Evolutionary conservation across 495 filamentous ascomycete genomes (phyloP).

Genomic region (Paragyromitra xinjiangensis): DNA sequence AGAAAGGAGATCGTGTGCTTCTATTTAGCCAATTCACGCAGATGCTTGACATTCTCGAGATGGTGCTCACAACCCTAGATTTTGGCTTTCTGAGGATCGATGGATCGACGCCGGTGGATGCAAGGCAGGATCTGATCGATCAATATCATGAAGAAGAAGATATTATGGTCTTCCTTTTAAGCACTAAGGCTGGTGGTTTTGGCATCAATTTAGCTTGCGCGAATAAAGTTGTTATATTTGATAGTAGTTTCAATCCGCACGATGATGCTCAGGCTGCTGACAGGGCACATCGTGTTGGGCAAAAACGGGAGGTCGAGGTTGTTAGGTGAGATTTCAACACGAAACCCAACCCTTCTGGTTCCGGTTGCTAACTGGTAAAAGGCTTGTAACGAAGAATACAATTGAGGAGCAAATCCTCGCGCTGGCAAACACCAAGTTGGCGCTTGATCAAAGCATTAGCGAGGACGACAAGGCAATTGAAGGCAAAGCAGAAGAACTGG

Average conservation of each 20-base stretch:
- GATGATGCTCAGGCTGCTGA: conserved; percentile 97
- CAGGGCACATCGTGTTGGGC: conserved; percentile 92
- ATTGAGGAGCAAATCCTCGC: conserved; percentile 93
- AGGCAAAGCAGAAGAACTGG: conserved; percentile 67
- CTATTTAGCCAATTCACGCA: conserved; percentile 93
- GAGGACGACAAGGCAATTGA: conserved; percentile 62
- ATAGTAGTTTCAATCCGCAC: conserved; percentile 94
- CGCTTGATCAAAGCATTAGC: conserved; percentile 85
- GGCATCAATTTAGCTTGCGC: conserved; percentile 94
- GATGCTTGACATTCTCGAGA: conserved; percentile 87
- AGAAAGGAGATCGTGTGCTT: conserved; percentile 84
- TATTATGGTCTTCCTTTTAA: conserved; percentile 91
- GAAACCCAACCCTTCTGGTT: not conserved
- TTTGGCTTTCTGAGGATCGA: conserved; percentile 83
- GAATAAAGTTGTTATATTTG: conserved; percentile 98
- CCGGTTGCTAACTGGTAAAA: conserved; percentile 53
- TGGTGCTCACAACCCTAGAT: conserved; percentile 75
- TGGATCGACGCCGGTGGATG: conserved; percentile 81
- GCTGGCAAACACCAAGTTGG: conserved; percentile 88
- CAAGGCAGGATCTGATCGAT: conserved; percentile 86
- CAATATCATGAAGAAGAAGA: conserved; percentile 76
- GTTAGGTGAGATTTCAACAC: conserved; percentile 56
- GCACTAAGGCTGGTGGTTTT: conserved; percentile 90
- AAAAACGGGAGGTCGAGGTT: conserved; percentile 87
- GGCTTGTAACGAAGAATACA: conserved; percentile 81